A percentile compares a stretch with the other conserved stretches of the same genome.
Conservation (phyloP, 805 yeast genomes). For the Cyberlindnera mrakii region DNA sequence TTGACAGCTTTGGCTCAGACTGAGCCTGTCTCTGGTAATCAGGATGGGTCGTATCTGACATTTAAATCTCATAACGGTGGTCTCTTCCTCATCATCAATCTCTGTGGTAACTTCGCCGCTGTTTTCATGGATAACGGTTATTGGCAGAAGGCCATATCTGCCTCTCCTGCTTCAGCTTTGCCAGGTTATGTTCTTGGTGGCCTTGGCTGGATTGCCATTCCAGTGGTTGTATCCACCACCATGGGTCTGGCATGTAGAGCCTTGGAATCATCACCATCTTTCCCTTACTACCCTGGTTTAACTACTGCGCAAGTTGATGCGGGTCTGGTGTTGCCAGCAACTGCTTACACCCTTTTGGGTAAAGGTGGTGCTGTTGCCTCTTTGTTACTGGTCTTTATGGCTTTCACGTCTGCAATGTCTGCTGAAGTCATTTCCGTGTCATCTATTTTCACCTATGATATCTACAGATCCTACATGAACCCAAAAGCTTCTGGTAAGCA, state of each 20-base stretch:
- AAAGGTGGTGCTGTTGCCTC: constrained; percentile 85
- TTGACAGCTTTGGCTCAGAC: constrained; percentile 53
- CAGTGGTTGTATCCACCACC: constrained; percentile 75
- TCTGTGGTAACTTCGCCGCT: constrained; percentile 87
- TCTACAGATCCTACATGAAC: constrained; percentile 74
- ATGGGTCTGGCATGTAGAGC: constrained; percentile 83
- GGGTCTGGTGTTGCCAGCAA: constrained; percentile 64
- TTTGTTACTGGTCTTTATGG: constrained; percentile 77
- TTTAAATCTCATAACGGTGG: constrained; percentile 85
- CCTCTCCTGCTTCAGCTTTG: constrained; percentile 75
- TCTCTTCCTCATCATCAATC: constrained; percentile 80
- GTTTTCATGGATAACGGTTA: constrained; percentile 84
- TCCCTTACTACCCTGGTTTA: constrained; percentile 79
- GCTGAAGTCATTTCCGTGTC: constrained; percentile 89
- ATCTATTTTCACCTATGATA: constrained; percentile 78
- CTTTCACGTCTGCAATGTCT: constrained; percentile 88
- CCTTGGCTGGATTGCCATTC: constrained; percentile 86
- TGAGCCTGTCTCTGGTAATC: constrained; percentile 71
- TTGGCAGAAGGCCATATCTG: constrained; percentile 85
- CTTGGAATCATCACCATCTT: constrained; percentile 58
- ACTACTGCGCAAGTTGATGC: constrained; percentile 65
- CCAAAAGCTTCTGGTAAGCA: constrained; percentile 73
- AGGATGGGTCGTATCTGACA: constrained; percentile 82
- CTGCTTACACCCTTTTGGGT: constrained; percentile 82
- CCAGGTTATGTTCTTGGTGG: constrained; percentile 90